Evolutionary conservation across 73 alveolate genomes (phyloP), one percentile per base, ranked within the genome.

Genomic region (Halteria grandinella): DNA sequence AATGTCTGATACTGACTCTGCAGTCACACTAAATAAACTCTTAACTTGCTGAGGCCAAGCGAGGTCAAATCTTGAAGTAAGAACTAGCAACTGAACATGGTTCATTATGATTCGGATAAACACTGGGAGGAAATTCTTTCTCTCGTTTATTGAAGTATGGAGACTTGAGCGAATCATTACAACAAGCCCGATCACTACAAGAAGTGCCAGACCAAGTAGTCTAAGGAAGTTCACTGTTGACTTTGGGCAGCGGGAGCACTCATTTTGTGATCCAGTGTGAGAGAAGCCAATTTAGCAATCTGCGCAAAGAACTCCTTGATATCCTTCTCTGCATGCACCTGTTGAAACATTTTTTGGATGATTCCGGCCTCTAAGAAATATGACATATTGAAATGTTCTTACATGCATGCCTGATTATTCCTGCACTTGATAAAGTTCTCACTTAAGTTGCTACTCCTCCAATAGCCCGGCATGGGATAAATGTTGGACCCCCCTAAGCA

Each of bases 401-500:
- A 14, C 21, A 57, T 10, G 75, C 81, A 66, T 5, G 81, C 81
- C 23, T 14, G 1, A 23, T 17, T 20, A 45, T 25, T 20, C 20
- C 47, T 15, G 31, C 81, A 66, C 4, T 3, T 21, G 23, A 18
- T 4, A 27, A 66, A 41, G 47, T 43, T 66, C 18, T 66, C 81
- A 25, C 69, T 66, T 15, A 36, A 10, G 32, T 2, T 25, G 49
- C 52, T 66, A 6, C 36, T 17, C 28, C 81, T 66, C 75, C 75
- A 57, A 57, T 57, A 57, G 14, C 27, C 27, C 36, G 55, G 27
- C 21, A 33, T 27, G 8, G 75, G 75, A 34, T 31, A 53, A 5
- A 73, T 66, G 1, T 31, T 43, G 18, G 7, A n/a, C 39, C 86
- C 86, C 14, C 86, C 86, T 12, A 34, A 45, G 40, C 86, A 73